Conservation (phyloP, 768 basidiomycete species). For the Panus rudis region DNA sequence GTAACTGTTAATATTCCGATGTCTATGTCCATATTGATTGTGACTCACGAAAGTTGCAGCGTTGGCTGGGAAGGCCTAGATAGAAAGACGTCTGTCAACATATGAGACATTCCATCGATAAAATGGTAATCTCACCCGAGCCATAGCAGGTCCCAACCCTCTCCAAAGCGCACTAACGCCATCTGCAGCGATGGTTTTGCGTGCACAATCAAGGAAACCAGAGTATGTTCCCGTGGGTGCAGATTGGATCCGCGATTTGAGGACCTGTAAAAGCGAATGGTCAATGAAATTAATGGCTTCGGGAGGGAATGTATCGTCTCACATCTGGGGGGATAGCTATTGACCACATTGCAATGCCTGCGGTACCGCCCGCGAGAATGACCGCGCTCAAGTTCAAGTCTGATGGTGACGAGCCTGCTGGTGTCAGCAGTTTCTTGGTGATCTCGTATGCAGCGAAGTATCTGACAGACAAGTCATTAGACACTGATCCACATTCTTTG, state of each 20-base stretch:
- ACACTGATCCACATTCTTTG: slow-evolving; percentile 4
- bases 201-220: slow-evolving; percentile 86
- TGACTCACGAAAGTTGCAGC: slow-evolving; percentile 89
- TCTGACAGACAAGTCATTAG: slow-evolving; percentile 32
- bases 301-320: slow-evolving; percentile 27
- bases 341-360: slow-evolving; percentile 98
- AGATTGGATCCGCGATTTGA: slow-evolving; percentile 94
- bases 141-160: slow-evolving; percentile 97
- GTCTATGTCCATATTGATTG: no score
- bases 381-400: slow-evolving; percentile 82
- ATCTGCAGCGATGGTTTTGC: slow-evolving; percentile 87
- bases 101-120: background rate
- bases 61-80: slow-evolving; percentile 92
- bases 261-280: slow-evolving; percentile 45
- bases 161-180: slow-evolving; percentile 90
- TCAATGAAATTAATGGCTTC: background rate
- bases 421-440: slow-evolving; percentile 80
- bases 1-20: no score
- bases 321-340: slow-evolving; percentile 97
- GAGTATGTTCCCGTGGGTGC: slow-evolving; percentile 97
- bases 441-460: slow-evolving; percentile 98
- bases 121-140: slow-evolving; percentile 48
- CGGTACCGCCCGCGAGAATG: slow-evolving; percentile 87
- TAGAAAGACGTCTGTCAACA: background rate
- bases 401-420: slow-evolving; percentile 68